Evolutionary conservation across 1,284 basidiomycete species (phyloP).

Genomic region (Rhodotorula sp.): DNA sequence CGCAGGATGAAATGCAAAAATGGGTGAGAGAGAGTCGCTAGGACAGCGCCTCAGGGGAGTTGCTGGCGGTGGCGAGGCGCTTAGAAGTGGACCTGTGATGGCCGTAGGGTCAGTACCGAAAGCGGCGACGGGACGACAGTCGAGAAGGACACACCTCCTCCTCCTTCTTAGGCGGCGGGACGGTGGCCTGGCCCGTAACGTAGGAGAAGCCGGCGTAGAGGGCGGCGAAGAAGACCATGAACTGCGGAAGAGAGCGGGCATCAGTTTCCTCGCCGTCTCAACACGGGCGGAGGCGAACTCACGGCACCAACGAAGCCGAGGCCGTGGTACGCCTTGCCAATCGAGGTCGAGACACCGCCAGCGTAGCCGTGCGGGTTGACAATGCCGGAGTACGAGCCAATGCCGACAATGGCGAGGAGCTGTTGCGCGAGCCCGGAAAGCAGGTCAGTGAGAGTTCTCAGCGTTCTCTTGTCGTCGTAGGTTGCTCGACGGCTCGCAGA

Average conservation of each 20-base stretch:
- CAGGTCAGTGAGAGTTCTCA: no score
- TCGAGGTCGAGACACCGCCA: background rate
- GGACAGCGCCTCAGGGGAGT: background rate
- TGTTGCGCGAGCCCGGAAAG: no score
- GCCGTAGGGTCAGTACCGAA: background rate
- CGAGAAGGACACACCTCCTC: background rate
- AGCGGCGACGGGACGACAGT: background rate
- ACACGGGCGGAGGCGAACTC: background rate
- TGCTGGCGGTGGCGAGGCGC: background rate
- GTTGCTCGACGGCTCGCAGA: no score
- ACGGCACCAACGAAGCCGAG: background rate
- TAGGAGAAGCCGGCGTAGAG: conserved; percentile 3
- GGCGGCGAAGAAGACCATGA: background rate
- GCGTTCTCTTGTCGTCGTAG: no score
- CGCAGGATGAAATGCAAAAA: background rate
- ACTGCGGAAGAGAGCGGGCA: background rate
- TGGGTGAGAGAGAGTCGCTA: background rate
- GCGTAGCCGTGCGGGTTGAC: background rate
- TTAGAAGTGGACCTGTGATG: conserved; percentile 9
- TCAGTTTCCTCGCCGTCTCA: background rate
- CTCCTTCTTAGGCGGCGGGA: conserved; percentile 5
- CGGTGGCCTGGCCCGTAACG: conserved; percentile 10
- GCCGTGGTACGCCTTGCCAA: conserved; percentile 5
- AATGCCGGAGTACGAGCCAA: conserved; percentile 9
- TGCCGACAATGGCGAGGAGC: conserved; percentile 20